Evolutionary conservation across 352 stramenopile species (phyloP).

Genomic region (Pythium pyrilobum): DNA sequence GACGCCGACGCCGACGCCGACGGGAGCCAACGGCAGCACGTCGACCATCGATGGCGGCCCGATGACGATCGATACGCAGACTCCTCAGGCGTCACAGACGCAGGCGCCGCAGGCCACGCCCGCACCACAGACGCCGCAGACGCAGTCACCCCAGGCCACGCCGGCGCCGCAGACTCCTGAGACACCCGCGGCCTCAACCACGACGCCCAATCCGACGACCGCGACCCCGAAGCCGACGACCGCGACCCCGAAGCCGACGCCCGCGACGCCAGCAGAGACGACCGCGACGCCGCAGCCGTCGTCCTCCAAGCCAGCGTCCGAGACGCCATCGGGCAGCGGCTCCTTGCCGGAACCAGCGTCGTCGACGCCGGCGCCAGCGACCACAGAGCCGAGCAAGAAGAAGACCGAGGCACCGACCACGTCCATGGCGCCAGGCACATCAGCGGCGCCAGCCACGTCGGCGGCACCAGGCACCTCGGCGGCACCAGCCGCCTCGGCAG

Average conservation of each 20-base stretch:
- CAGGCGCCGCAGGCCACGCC: not conserved
- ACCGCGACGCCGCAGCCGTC: not conserved
- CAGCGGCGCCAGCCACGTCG: not conserved
- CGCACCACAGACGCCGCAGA: constrained; percentile 5
- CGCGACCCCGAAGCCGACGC: not conserved
- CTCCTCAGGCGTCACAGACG: not conserved
- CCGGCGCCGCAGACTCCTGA: constrained; percentile 1
- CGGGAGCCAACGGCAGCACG: not conserved
- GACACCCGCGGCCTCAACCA: not conserved
- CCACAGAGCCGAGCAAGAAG: not conserved
- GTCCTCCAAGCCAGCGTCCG: not conserved
- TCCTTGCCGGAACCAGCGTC: not conserved
- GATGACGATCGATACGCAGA: constrained; percentile 7
- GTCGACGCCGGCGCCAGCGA: not conserved
- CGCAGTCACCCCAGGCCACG: not conserved
- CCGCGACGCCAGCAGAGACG: not conserved
- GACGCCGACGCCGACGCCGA: not conserved
- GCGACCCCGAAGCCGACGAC: not conserved
- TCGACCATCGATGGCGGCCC: constrained; percentile 1
- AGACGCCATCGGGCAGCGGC: too few species aligned
- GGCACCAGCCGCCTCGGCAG: not conserved
- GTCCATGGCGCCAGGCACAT: not conserved
- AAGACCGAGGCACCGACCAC: not conserved
- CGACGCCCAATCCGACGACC: not conserved
- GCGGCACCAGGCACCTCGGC: not conserved